A percentile compares a stretch with the other conserved stretches of the same genome.
Conservation (phyloP, 1,139 yeast species). For the Scheffersomyces parashehatae region DNA sequence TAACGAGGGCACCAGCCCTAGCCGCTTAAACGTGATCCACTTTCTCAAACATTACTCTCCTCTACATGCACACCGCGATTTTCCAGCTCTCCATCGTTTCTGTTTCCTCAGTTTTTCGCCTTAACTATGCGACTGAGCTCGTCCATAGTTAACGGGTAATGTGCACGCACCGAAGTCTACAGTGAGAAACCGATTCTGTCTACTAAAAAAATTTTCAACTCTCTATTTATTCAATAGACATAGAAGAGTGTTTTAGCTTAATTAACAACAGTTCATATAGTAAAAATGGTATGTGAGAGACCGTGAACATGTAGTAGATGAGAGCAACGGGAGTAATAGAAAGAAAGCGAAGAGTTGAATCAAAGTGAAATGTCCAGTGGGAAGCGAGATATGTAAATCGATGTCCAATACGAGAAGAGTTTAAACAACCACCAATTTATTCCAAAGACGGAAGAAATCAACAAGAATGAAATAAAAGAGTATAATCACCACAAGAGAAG, state of each 20-base stretch:
- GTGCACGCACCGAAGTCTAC: background rate
- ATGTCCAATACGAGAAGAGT: too few relatives aligned
- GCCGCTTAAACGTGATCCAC: background rate
- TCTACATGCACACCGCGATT: background rate
- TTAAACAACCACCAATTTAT: too few relatives aligned
- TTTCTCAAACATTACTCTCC: background rate
- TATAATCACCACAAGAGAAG: too few relatives aligned
- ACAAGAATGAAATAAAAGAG: too few relatives aligned
- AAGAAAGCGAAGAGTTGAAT: background rate
- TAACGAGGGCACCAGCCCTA: slow-evolving; percentile 12
- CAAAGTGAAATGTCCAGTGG: too few relatives aligned
- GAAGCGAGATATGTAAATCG: too few relatives aligned
- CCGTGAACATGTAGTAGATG: background rate
- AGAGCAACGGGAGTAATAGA: background rate
- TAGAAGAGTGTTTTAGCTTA: slow-evolving; percentile 1
- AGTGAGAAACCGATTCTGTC: background rate
- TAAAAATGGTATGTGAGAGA: slow-evolving; percentile 24
- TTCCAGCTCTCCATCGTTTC: too few relatives aligned
- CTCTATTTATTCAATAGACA: slow-evolving; percentile 2
- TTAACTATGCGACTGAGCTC: background rate
- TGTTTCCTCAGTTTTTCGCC: background rate
- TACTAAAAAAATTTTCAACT: slow-evolving; percentile 14
- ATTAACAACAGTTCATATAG: slow-evolving; percentile 18
- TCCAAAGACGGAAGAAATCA: too few relatives aligned
- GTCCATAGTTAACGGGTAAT: background rate